These are phyloP conservation scores for Striga asiatica DNA, from an alignment of 257 asterid species.

Conservation along the genomic window DNA sequence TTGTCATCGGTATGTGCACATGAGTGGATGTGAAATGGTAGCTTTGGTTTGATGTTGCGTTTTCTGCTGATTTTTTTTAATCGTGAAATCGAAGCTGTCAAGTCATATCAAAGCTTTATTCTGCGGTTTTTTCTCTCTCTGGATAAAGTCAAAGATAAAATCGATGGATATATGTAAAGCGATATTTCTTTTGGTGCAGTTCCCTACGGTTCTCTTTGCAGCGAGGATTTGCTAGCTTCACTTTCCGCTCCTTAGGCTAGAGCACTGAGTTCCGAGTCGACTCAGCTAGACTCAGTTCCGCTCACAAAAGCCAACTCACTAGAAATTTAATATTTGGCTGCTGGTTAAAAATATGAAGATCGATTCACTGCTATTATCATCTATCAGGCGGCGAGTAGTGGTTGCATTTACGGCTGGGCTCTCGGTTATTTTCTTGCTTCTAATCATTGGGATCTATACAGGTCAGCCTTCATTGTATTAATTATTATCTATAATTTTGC, in stretches of 20 bases:
- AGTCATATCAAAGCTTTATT: slow-evolving; percentile 26
- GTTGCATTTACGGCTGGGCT: slow-evolving; percentile 15
- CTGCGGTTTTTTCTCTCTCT: slow-evolving; percentile 9
- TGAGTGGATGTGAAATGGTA: slow-evolving; percentile 10
- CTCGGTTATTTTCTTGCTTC: slow-evolving; percentile 10
- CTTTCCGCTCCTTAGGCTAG: slow-evolving; percentile 4
- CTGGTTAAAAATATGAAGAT: slow-evolving; percentile 15
- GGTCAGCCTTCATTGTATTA: slow-evolving; percentile 18
- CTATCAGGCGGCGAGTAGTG: slow-evolving; percentile 13
- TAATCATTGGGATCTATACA: slow-evolving; percentile 22
- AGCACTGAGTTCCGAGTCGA: slow-evolving; percentile 19
- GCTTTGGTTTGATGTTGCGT: slow-evolving; percentile 6
- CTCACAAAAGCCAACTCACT: not conserved
- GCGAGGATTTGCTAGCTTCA: slow-evolving; percentile 26
- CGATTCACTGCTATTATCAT: slow-evolving; percentile 13
- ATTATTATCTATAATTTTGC: too few species aligned
- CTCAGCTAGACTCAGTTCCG: slow-evolving; percentile 14
- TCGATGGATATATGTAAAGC: slow-evolving; percentile 17
- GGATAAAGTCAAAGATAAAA: slow-evolving; percentile 21
- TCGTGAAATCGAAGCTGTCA: slow-evolving; percentile 29
- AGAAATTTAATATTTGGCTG: not conserved
- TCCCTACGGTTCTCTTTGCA: slow-evolving; percentile 10
- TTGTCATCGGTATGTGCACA: not conserved
- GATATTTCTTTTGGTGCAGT: slow-evolving; percentile 18
- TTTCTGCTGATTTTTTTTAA: slow-evolving; percentile 19